Evolutionary conservation across 1,284 basidiomycete genomes (phyloP).

Genomic region (Melampsora larici-populina): DNA sequence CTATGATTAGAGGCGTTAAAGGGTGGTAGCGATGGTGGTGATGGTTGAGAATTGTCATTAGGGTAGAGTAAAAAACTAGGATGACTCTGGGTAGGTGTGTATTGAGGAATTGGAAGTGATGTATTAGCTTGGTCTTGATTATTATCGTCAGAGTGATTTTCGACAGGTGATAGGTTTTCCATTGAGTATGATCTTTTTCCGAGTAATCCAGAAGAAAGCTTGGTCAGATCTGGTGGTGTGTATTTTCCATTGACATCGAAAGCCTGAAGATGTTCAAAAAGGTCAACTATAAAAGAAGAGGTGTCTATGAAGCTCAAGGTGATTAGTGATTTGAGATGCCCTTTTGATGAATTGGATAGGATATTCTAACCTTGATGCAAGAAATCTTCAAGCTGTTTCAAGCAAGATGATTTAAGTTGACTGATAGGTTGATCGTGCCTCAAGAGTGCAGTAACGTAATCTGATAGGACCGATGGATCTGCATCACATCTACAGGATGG

Average conservation of each 20-base stretch:
- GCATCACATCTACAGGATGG: constrained; percentile 16
- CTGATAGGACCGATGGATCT: constrained; percentile 32
- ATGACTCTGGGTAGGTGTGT: constrained; percentile 42
- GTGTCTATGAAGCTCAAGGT: neutral
- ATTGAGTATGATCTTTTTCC: constrained; percentile 23
- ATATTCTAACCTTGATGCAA: constrained; percentile 18
- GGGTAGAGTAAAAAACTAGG: constrained; percentile 39
- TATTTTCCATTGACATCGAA: constrained; percentile 27
- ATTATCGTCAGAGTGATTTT: constrained; percentile 7
- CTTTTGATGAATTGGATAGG: neutral
- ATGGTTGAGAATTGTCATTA: constrained; percentile 1
- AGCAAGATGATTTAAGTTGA: constrained; percentile 11
- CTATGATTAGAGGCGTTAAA: constrained; percentile 3
- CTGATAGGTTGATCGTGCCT: constrained; percentile 32
- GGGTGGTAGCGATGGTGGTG: neutral
- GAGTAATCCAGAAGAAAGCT: constrained; percentile 10
- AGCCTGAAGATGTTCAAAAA: constrained; percentile 37
- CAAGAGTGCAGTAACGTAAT: constrained; percentile 32
- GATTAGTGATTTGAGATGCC: neutral
- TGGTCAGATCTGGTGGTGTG: constrained; percentile 17
- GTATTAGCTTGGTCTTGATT: constrained; percentile 5
- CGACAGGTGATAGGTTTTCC: constrained; percentile 13
- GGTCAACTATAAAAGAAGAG: constrained; percentile 20
- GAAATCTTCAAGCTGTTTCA: constrained; percentile 36
- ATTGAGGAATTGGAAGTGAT: constrained; percentile 37